These are phyloP conservation scores for Marsdenia floribunda DNA, from an alignment of 257 asterid genomes.

Conservation along the genomic window DNA sequence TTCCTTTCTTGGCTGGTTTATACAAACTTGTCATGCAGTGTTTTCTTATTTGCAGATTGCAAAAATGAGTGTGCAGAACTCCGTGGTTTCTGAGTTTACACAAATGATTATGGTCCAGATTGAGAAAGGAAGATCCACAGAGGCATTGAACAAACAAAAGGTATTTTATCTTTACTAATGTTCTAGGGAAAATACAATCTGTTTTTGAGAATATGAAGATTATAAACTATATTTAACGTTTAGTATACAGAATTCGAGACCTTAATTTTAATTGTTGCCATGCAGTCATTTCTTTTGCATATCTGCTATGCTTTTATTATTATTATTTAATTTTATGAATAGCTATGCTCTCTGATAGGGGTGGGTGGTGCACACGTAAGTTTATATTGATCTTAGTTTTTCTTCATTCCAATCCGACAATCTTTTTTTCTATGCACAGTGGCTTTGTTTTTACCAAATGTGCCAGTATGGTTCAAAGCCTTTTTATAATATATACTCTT, in stretches of 20 bases:
- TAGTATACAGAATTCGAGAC: not conserved
- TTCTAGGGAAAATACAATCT: not conserved
- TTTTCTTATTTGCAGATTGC: constrained; percentile 51
- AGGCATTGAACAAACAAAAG: constrained; percentile 36
- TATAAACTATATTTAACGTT: not conserved
- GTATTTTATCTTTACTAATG: constrained; percentile 21
- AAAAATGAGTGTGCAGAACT: constrained; percentile 50
- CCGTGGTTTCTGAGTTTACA: constrained; percentile 63
- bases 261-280: not conserved
- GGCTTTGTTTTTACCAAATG: not conserved
- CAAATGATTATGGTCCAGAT: constrained; percentile 54
- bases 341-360: not conserved
- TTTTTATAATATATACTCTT: not conserved
- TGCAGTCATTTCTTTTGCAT: not conserved
- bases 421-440: not conserved
- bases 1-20: no score
- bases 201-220: not conserved
- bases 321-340: no score
- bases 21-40: not conserved
- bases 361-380: not conserved
- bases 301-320: not conserved
- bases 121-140: constrained; percentile 31
- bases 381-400: not conserved
- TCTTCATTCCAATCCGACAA: not conserved
- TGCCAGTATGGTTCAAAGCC: not conserved